Conservation (phyloP, 2,329 filamentous ascomycete species). For the Aphanocladium album region DNA sequence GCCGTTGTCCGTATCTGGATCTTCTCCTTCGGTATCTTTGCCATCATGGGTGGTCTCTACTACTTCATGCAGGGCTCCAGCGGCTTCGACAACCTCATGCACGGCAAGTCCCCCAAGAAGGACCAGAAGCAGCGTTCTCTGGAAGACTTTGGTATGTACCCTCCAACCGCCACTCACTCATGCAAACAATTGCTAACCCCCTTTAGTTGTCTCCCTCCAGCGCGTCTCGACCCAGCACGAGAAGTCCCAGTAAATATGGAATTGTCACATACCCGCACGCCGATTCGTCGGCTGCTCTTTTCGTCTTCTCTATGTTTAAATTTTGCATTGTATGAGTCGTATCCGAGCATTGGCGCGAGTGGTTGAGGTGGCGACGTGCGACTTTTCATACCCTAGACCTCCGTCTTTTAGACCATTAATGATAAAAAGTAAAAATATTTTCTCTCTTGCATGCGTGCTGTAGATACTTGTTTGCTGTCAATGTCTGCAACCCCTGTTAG, state of each 20-base stretch:
- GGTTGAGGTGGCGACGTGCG: constrained; percentile 26
- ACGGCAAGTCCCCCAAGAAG: constrained; percentile 79
- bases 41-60: constrained; percentile 66
- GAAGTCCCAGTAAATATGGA: constrained; percentile 63
- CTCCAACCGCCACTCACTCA: not conserved
- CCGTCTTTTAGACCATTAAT: constrained; percentile 38
- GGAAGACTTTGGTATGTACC: constrained; percentile 78
- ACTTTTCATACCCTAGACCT: constrained; percentile 33
- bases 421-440: constrained; percentile 36
- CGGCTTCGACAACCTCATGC: constrained; percentile 89
- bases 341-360: constrained; percentile 29
- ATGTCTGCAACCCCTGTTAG: no score
- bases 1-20: constrained; percentile 86
- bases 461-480: no score
- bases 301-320: constrained; percentile 35
- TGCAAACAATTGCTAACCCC: constrained; percentile 42
- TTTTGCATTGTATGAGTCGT: constrained; percentile 36
- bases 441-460: not conserved
- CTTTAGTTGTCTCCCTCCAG: constrained; percentile 76
- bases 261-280: constrained; percentile 34
- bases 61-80: constrained; percentile 77
- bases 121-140: constrained; percentile 77
- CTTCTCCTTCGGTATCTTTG: constrained; percentile 87
- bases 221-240: constrained; percentile 89
- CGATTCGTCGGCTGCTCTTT: constrained; percentile 29